A percentile compares a stretch with the other conserved stretches of the same genome.
Conservation (phyloP, 2,329 filamentous ascomycete genomes). For the Aspergillus cejpii region DNA sequence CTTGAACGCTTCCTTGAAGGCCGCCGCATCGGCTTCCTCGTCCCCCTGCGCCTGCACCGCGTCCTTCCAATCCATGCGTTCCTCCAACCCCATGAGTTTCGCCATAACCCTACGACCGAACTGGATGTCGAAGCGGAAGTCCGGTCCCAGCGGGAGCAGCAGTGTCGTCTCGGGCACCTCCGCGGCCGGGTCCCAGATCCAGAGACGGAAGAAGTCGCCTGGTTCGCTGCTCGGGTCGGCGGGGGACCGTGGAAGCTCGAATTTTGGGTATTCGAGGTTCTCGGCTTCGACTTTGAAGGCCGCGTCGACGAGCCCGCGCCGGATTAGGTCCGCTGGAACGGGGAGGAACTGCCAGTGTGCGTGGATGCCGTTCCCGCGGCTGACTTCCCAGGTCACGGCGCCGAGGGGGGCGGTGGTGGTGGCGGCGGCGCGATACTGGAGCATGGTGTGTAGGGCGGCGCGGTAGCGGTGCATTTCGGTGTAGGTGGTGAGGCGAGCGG, state of each 20-base stretch:
- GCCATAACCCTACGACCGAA: conserved; percentile 83
- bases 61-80: conserved; percentile 76
- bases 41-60: conserved; percentile 70
- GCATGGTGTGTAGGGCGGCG: conserved; percentile 69
- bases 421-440: conserved; percentile 44
- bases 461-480: conserved; percentile 80
- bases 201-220: conserved; percentile 69
- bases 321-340: conserved; percentile 60
- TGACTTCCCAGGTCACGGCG: conserved; percentile 88
- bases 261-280: conserved; percentile 57
- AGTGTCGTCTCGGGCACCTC: conserved; percentile 63
- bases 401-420: conserved; percentile 55
- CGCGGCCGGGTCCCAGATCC: conserved; percentile 70
- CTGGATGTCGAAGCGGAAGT: conserved; percentile 78
- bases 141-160: conserved; percentile 64
- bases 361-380: conserved; percentile 71
- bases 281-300: conserved; percentile 85
- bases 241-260: conserved; percentile 36
- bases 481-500: conserved; percentile 54
- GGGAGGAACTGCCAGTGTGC: conserved; percentile 92
- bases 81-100: conserved; percentile 74
- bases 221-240: conserved; percentile 40
- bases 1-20: conserved; percentile 76
- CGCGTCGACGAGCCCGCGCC: conserved; percentile 70
- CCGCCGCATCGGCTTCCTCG: conserved; percentile 68